Conservation (phyloP, 176 grass and related monocot genomes). For the maize (Zea mays) region Zm-B73-REFERENCE-NAM-5.0 NC_050096.1:265485001-265485500, state of each 20-base stretch:
- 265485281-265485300: neutral
- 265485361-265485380: conserved; percentile 8
- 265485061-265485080: neutral
- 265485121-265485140: conserved; percentile 99
- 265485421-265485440: neutral
- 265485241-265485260: neutral
- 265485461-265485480: neutral
- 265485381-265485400: neutral
- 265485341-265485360: neutral
- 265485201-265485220: conserved; percentile 37
- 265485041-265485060: neutral
- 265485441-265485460: neutral
- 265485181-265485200: conserved; percentile 96
- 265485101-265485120: conserved; percentile 2
- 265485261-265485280: neutral
- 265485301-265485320: neutral
- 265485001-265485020: neutral
- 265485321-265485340: neutral
- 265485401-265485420: neutral
- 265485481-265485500: neutral
- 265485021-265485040: neutral
- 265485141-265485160: conserved; percentile 97
- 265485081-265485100: neutral
- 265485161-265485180: conserved; percentile 99
- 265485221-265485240: conserved; percentile 8